These are phyloP conservation scores for Fomitopsis pulvina DNA, from an alignment of 768 basidiomycete genomes.

Conservation along the genomic window DNA sequence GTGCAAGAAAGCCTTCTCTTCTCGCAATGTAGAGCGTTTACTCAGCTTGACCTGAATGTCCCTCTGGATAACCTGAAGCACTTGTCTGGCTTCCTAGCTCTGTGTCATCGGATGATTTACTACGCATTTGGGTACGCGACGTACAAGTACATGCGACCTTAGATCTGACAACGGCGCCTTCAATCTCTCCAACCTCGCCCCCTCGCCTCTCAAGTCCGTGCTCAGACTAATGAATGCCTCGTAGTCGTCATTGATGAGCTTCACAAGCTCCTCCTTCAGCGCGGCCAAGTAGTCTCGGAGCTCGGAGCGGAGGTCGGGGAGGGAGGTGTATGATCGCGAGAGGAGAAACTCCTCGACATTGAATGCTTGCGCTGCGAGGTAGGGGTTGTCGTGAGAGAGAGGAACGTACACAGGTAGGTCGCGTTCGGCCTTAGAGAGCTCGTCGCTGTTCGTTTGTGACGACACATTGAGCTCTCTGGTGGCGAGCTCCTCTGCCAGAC, in stretches of 20 bases:
- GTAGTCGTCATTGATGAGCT: constrained; percentile 96
- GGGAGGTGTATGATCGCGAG: constrained; percentile 75
- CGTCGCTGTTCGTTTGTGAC: constrained; percentile 2
- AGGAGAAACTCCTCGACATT: constrained; percentile 84
- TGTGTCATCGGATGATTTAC: neutral
- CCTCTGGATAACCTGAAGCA: constrained; percentile 60
- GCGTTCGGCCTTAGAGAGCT: constrained; percentile 19
- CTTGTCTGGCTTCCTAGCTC: constrained; percentile 50
- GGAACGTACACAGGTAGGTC: constrained; percentile 62
- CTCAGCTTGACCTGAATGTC: constrained; percentile 75
- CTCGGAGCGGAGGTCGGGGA: constrained; percentile 83
- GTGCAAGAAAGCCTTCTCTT: constrained; percentile 85
- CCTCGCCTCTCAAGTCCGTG: constrained; percentile 86
- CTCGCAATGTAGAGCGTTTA: constrained; percentile 68
- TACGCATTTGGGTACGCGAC: constrained; percentile 20
- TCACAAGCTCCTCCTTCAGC: constrained; percentile 90
- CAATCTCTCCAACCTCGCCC: constrained; percentile 59
- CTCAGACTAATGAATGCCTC: constrained; percentile 96
- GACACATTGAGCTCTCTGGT: constrained; percentile 8
- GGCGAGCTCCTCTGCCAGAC: constrained; percentile 63
- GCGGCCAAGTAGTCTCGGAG: constrained; percentile 77
- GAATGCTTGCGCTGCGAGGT: constrained; percentile 63
- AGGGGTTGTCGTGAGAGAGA: constrained; percentile 73
- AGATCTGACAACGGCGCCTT: constrained; percentile 61
- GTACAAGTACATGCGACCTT: constrained; percentile 60